These are phyloP conservation scores for Ophiosphaerella narmari DNA, from an alignment of 2,329 filamentous ascomycete genomes.

Conservation along the genomic window DNA sequence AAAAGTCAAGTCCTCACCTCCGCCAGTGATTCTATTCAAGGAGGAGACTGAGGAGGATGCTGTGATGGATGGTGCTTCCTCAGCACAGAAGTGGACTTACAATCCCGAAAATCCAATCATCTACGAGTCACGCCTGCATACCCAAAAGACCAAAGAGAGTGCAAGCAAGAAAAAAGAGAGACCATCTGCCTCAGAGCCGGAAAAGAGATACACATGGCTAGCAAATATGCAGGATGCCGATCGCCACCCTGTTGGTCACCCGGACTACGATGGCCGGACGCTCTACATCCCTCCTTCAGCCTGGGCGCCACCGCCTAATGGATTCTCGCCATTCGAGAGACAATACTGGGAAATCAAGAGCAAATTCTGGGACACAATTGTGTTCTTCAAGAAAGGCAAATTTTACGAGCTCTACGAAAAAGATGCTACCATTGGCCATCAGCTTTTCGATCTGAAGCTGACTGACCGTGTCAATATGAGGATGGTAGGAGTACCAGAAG, in stretches of 20 bases:
- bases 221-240: conserved; percentile 85
- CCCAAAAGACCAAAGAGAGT: conserved; percentile 37
- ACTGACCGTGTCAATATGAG: conserved; percentile 99
- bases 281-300: conserved; percentile 85
- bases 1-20: conserved; percentile 53
- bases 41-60: conserved; percentile 59
- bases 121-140: conserved; percentile 52
- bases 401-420: conserved; percentile 99
- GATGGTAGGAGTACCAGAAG: conserved; percentile 97
- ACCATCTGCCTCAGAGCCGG: conserved; percentile 79
- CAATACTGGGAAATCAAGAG: conserved; percentile 99
- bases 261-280: conserved; percentile 88
- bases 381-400: conserved; percentile 99
- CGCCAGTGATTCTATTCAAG: conserved; percentile 43
- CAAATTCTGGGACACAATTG: conserved; percentile 95
- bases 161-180: conserved; percentile 57
- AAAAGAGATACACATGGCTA: conserved; percentile 87
- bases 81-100: conserved; percentile 81
- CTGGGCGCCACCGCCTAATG: conserved; percentile 57
- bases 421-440: conserved; percentile 93
- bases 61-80: conserved; percentile 64
- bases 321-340: conserved; percentile 93
- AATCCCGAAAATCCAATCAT: conserved; percentile 64
- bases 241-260: conserved; percentile 74
- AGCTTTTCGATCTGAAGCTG: conserved; percentile 95